Evolutionary conservation across 495 filamentous ascomycete genomes (phyloP).

Genomic region (Penicillium lividum): DNA sequence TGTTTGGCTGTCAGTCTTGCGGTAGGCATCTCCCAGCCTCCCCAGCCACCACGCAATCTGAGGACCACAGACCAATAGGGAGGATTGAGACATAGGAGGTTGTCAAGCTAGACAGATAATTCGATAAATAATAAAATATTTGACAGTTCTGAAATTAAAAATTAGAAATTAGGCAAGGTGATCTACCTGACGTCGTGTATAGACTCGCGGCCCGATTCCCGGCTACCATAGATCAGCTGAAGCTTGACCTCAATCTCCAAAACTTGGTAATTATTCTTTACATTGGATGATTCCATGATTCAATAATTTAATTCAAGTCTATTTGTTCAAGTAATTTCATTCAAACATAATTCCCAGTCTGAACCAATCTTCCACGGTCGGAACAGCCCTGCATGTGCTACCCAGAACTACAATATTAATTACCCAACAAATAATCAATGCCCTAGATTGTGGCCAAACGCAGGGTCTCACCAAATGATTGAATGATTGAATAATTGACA

Average conservation of each 20-base stretch:
- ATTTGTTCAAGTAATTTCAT: neutral
- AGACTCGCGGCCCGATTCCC: constrained; percentile 16
- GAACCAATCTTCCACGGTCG: neutral
- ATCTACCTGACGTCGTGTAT: constrained; percentile 11
- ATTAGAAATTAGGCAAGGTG: neutral
- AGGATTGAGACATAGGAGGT: constrained; percentile 23
- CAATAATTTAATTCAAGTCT: no score
- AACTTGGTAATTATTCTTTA: neutral
- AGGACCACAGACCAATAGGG: constrained; percentile 22
- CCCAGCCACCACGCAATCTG: constrained; percentile 28
- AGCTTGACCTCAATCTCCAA: constrained; percentile 16
- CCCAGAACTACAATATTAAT: neutral
- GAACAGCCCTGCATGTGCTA: neutral
- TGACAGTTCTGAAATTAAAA: constrained; percentile 14
- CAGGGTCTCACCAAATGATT: neutral
- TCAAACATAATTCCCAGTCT: neutral
- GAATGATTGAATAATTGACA: neutral
- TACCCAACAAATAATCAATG: constrained; percentile 3
- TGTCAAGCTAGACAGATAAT: constrained; percentile 20
- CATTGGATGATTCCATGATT: no score
- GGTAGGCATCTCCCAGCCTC: constrained; percentile 31
- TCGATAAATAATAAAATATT: constrained; percentile 15
- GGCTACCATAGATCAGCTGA: constrained; percentile 1
- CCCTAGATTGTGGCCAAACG: constrained; percentile 13
- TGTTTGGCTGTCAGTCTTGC: constrained; percentile 25